Evolutionary conservation across 169 alveolate species (phyloP), one percentile per base, ranked within the genome.

Genomic region (Theileria parva): DNA sequence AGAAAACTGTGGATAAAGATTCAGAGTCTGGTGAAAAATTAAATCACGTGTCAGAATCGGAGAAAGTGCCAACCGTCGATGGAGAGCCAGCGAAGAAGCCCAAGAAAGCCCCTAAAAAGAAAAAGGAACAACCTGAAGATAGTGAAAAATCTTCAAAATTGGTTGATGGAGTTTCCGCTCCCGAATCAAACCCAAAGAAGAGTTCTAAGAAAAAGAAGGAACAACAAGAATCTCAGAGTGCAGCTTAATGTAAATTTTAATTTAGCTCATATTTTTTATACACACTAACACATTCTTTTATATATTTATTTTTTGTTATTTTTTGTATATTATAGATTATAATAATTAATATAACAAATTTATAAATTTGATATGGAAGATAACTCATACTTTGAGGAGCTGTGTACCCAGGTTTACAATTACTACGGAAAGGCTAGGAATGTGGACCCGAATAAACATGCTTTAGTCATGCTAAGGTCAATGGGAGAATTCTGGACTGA

Each of bases 401-500:
- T 76, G 71, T 81, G 84, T 30, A 30, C 51, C 39, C 80, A 81
- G 30, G 78, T 81, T 9, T 65, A 81, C 67, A 51, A 28, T 30
- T 81, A 81, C 30, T 81, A 75, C 80, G 67, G 85, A 39, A 76
- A 34, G 39, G 64, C 50, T 34, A 55, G 51, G 12, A 76, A 65
- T 51, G 1, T 51, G 8, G 85, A 37, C 28, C 59, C 68, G 9
- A 74, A 79, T n/a, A 32, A 74, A 23, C 78, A 74, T 44, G 30
- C 65, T 25, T 74, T 78, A 19, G 23, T 81, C 44, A 81, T 81
- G 88, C 48, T 81, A 37, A 50, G 85, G 23, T 77, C 88, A 2
- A 81, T 78, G 64, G 88, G 88, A 32, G 84, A 76, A 55, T 71
- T 65, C 19, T 81, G 84, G 85, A 65, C 76, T 30, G 61, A 19